Percentiles rank a stretch among this genome's conserved stretches.
These are phyloP conservation scores for Alternaria infectoria DNA, from an alignment of 2,329 filamentous ascomycete genomes.

Conservation along the genomic window DNA sequence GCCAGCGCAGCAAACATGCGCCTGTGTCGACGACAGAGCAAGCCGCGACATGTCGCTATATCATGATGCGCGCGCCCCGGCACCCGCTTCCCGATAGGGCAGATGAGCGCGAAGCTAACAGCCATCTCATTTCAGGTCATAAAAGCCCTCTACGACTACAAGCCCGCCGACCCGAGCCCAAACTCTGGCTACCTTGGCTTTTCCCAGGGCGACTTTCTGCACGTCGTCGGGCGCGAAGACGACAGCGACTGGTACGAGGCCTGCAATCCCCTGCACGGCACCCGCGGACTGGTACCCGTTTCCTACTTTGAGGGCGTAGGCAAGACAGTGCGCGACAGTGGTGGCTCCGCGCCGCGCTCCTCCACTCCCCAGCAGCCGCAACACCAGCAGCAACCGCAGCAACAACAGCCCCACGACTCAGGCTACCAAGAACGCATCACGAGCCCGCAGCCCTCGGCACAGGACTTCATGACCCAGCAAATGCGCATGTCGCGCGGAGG, in stretches of 20 bases:
- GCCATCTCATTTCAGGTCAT: constrained; percentile 72
- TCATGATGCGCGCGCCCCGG: constrained; percentile 11
- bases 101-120: constrained; percentile 35
- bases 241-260: constrained; percentile 98
- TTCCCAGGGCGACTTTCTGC: constrained; percentile 94
- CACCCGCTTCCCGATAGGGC: constrained; percentile 22
- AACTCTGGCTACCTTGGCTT: constrained; percentile 76
- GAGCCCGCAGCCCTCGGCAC: constrained; percentile 39
- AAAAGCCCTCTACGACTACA: constrained; percentile 95
- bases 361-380: constrained; percentile 51
- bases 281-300: constrained; percentile 90
- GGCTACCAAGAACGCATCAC: constrained; percentile 73
- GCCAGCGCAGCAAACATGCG: not conserved
- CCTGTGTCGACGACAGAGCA: not conserved
- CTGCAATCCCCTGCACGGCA: constrained; percentile 90
- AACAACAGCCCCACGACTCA: constrained; percentile 79
- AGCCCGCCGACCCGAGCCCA: constrained; percentile 71
- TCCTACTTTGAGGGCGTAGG: constrained; percentile 91
- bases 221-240: constrained; percentile 95
- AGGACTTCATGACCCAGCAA: constrained; percentile 36
- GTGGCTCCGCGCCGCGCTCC: constrained; percentile 52
- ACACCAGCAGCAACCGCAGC: constrained; percentile 52
- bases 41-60: constrained; percentile 1
- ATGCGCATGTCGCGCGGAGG: constrained; percentile 51
- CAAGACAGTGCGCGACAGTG: constrained; percentile 89